These are phyloP conservation scores for Aspergillus felis DNA, from an alignment of 2,329 filamentous ascomycete species.

Conservation along the genomic window DNA sequence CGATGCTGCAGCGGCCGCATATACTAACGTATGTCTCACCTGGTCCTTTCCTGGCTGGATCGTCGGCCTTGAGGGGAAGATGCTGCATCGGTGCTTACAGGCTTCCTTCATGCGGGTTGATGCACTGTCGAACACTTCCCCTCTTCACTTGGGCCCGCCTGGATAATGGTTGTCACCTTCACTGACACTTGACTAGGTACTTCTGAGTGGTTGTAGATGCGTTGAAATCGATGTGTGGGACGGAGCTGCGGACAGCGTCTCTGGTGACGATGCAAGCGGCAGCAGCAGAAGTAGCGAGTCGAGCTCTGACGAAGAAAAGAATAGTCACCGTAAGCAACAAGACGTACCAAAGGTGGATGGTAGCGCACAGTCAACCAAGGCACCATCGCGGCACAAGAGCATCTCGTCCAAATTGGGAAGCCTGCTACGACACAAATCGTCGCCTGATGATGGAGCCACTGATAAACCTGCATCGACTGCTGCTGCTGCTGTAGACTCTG, in stretches of 20 bases:
- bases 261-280: constrained; percentile 31
- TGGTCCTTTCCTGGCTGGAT: neutral
- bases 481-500: constrained; percentile 1
- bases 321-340: constrained; percentile 17
- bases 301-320: constrained; percentile 14
- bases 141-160: neutral
- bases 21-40: constrained; percentile 60
- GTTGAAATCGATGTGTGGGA: constrained; percentile 97
- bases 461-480: neutral
- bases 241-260: constrained; percentile 49
- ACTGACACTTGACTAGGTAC: constrained; percentile 48
- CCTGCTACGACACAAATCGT: constrained; percentile 18
- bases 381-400: constrained; percentile 9
- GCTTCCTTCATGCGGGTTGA: neutral
- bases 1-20: constrained; percentile 71
- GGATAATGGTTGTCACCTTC: neutral
- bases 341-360: constrained; percentile 16
- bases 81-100: neutral
- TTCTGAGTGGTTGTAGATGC: constrained; percentile 75
- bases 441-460: neutral
- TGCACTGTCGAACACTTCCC: neutral
- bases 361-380: neutral
- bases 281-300: constrained; percentile 30
- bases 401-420: constrained; percentile 21
- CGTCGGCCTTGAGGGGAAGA: neutral